Percentiles rank a stretch among this genome's conserved stretches.
Evolutionary conservation across 495 filamentous ascomycete species (phyloP).

Genomic region (Annulohypoxylon bovei): DNA sequence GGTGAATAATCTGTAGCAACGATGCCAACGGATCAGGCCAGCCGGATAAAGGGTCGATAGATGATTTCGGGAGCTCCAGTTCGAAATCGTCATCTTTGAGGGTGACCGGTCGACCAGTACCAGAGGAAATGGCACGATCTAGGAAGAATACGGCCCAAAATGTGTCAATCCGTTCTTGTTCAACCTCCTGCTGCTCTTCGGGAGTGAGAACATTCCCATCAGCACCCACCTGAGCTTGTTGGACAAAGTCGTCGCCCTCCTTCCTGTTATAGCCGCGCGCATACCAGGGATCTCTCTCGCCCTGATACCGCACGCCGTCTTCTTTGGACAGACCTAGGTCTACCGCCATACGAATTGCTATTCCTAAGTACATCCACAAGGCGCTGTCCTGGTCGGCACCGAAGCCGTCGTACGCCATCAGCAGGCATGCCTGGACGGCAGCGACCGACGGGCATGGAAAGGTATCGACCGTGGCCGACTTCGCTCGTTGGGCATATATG

Average conservation of each 20-base stretch:
- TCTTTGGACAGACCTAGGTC: conserved; percentile 84
- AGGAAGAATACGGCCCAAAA: conserved; percentile 90
- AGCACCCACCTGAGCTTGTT: conserved; percentile 48
- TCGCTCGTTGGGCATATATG: conserved; percentile 80
- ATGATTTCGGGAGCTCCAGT: conserved; percentile 71
- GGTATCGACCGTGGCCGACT: conserved; percentile 75
- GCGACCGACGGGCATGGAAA: conserved; percentile 82
- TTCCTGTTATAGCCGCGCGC: conserved; percentile 51
- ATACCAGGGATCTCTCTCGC: conserved; percentile 63
- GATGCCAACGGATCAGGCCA: conserved; percentile 82
- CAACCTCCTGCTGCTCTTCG: conserved; percentile 66
- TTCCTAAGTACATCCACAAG: conserved; percentile 89
- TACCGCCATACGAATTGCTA: conserved; percentile 85
- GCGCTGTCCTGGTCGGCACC: conserved; percentile 87
- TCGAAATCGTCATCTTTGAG: conserved; percentile 85
- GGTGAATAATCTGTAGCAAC: conserved; percentile 81
- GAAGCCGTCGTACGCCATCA: conserved; percentile 87
- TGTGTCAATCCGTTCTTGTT: conserved; percentile 80
- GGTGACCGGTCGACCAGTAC: conserved; percentile 81
- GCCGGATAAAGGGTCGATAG: conserved; percentile 65
- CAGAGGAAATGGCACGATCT: conserved; percentile 84
- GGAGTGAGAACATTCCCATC: conserved; percentile 56
- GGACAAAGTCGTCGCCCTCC: conserved; percentile 43
- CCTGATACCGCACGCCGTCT: conserved; percentile 77
- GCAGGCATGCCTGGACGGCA: conserved; percentile 79